Evolutionary conservation across 164 flowering plant genomes (phyloP).

Genomic region (grape (Vitis vinifera)): DNA sequence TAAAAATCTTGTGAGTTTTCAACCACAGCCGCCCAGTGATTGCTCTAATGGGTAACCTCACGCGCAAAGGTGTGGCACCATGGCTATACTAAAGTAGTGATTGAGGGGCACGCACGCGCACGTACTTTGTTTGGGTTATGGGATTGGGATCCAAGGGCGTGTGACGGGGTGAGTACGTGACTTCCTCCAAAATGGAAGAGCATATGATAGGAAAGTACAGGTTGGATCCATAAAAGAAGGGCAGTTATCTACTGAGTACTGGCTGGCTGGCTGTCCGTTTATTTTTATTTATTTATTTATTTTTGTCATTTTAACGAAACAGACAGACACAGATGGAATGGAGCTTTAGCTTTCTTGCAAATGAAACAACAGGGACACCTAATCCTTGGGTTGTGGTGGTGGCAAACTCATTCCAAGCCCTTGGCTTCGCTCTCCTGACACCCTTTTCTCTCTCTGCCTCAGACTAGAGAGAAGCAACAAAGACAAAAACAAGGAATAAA

Average conservation of each 20-base stretch:
- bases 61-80: no score
- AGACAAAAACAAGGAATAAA: not conserved
- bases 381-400: slow-evolving; percentile 18
- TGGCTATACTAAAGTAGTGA: no score
- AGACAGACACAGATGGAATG: slow-evolving; percentile 12
- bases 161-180: no score
- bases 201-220: slow-evolving; percentile 6
- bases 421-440: no score
- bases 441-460: not conserved
- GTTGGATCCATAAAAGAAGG: slow-evolving; percentile 23
- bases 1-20: no score
- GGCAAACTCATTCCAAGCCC: not conserved
- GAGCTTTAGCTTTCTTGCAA: slow-evolving; percentile 34
- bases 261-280: slow-evolving; percentile 29
- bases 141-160: no score
- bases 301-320: slow-evolving; percentile 25
- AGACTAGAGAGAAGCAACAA: not conserved
- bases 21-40: no score
- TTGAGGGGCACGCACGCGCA: no score
- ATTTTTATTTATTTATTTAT: not conserved
- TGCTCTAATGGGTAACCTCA: no score
- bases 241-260: slow-evolving; percentile 22
- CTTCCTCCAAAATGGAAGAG: not conserved
- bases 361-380: slow-evolving; percentile 26
- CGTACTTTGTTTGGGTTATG: no score